These are phyloP conservation scores for Mycena haematopus DNA, from an alignment of 768 basidiomycete species.

Conservation along the genomic window DNA sequence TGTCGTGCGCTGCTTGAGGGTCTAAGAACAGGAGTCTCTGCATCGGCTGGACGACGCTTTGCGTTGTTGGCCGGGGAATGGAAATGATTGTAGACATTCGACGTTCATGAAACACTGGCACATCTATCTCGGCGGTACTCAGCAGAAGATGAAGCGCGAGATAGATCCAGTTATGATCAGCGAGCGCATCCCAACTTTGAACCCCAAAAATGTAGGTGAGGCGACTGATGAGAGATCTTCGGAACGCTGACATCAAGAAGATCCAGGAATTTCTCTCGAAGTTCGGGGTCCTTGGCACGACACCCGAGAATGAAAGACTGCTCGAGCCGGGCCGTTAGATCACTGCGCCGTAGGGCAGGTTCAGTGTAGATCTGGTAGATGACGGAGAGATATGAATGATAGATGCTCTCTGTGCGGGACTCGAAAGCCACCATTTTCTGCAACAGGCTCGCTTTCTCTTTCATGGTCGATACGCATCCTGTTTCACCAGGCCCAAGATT, in stretches of 20 bases:
- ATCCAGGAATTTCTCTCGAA: conserved; percentile 88
- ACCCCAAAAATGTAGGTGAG: conserved; percentile 90
- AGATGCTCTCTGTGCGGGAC: conserved; percentile 76
- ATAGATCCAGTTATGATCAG: conserved; percentile 94
- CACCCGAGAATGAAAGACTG: conserved; percentile 93
- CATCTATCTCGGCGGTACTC: conserved; percentile 59
- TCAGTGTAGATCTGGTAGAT: conserved; percentile 96
- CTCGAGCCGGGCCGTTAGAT: conserved; percentile 92
- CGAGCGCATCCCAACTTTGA: conserved; percentile 93
- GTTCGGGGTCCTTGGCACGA: conserved; percentile 75
- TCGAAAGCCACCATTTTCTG: conserved; percentile 90
- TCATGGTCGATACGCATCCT: conserved; percentile 88
- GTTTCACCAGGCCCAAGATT: conserved; percentile 89
- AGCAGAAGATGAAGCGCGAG: conserved; percentile 89
- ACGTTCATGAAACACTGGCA: conserved; percentile 46
- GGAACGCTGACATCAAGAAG: conserved; percentile 90
- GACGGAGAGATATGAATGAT: conserved; percentile 84
- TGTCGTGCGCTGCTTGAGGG: conserved; percentile 74
- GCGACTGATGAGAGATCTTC: conserved; percentile 77
- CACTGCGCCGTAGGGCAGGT: conserved; percentile 83
- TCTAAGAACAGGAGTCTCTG: conserved; percentile 87
- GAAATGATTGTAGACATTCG: conserved; percentile 41
- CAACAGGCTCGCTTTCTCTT: conserved; percentile 91
- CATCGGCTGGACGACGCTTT: conserved; percentile 73
- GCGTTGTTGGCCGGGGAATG: conserved; percentile 51